Base-by-base conservation (phyloP, 257 asterid species). In the Dorcoceras hygrometricum region DNA sequence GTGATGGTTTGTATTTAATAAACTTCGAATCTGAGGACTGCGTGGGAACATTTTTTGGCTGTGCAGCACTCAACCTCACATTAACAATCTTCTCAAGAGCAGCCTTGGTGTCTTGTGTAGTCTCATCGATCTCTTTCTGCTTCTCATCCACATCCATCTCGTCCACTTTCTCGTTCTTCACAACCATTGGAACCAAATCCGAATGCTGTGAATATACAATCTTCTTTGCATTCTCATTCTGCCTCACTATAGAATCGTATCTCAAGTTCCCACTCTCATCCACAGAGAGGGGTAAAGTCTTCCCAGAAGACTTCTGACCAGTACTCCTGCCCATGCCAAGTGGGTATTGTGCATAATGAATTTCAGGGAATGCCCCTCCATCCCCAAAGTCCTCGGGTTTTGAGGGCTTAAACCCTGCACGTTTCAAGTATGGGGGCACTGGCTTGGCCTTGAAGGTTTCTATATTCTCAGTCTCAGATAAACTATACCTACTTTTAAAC, bases 1-100 rank as follows among this genome's bases (percentile, higher is more conserved):
- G 99, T 5, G 96, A 93, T 14, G 99, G 97, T 77, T 93, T 93
- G 79, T 90, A 93, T 84, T 93, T 93, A 26, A 90, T 90, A 75
- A 88, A 93, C 73, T 90, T 88, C 1, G 96, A 90, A 51, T 87
- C 97, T 0, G 84, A 74, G 23, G 97, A 86, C 62, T 79, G 88
- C 1, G 84, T 71, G 3, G 95, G 89, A 67, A 90, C 96, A 71
- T 88, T 93, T 65, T 90, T 93, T 0, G 96, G 99, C 77, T 93
- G 97, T 1, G 97, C 99, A 26, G 95, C 97, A 81, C 96, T 90
- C 85, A 88, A 71, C 74, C 97, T 78, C 63, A 90, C 95, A 46
- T 88, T 88, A 2, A 93, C 97, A 73, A 93, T 93, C 81, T 88
- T 90, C 81, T 93, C 97, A 39, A 90, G 85, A 1, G 97, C 97